These are phyloP conservation scores for Boletellus emodensis DNA, from an alignment of 768 basidiomycete species.

Conservation along the genomic window DNA sequence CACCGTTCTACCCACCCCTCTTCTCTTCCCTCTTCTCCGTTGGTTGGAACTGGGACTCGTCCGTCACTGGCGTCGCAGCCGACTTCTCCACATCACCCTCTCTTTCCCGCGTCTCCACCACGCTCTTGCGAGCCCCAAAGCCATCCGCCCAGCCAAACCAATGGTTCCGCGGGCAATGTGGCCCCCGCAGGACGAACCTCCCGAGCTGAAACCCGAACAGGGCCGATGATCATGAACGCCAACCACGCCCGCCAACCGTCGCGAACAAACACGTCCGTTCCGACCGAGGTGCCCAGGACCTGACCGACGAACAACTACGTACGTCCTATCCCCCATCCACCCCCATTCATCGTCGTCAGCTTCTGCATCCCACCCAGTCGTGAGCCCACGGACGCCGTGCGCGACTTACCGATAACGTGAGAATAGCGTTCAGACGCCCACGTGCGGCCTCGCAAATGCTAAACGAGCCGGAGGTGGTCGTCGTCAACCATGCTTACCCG, in stretches of 20 bases:
- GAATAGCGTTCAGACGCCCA: slow-evolving; percentile 72
- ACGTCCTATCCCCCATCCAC: too few species aligned
- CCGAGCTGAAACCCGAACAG: slow-evolving; percentile 53
- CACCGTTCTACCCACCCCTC: background rate
- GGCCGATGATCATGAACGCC: slow-evolving; percentile 53
- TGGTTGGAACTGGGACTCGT: background rate
- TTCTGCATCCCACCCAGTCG: too few species aligned
- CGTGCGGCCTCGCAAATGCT: slow-evolving; percentile 37
- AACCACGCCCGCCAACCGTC: slow-evolving; percentile 71
- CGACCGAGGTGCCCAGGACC: slow-evolving; percentile 75
- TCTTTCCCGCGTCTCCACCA: slow-evolving; percentile 22
- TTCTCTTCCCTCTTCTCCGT: slow-evolving; percentile 9
- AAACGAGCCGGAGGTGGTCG: too few species aligned
- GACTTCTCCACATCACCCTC: background rate
- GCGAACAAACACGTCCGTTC: slow-evolving; percentile 63
- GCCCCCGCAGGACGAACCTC: slow-evolving; percentile 62
- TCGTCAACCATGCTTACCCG: slow-evolving; percentile 3
- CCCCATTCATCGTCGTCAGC: too few species aligned
- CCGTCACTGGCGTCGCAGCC: background rate
- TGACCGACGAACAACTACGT: slow-evolving; percentile 66
- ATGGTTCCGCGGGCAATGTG: slow-evolving; percentile 45
- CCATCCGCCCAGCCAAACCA: slow-evolving; percentile 70
- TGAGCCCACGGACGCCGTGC: too few species aligned
- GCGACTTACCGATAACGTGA: slow-evolving; percentile 57
- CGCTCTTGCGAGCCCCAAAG: slow-evolving; percentile 39